Base-by-base conservation (phyloP, 257 asterid species). In the Nicotiana noctiflora region DNA sequence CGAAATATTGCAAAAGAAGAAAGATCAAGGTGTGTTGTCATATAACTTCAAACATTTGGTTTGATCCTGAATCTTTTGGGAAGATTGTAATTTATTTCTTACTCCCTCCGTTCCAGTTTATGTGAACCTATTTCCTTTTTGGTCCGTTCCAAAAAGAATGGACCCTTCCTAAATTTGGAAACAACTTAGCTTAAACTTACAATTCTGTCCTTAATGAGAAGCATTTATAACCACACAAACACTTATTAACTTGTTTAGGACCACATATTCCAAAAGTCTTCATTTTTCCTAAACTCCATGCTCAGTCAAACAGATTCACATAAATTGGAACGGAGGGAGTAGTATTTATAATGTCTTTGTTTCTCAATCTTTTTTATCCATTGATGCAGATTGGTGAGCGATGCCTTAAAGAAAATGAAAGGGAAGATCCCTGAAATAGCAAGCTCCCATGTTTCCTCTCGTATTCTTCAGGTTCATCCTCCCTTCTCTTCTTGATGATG, bases 351-450 rank as follows among this genome's bases (percentile, higher is more conserved):
- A n/a, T 3, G 19, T 14, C 27, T 1, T 61, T 18, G 27, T 6
- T 6, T 27, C 51, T 40, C 46, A 7, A 40, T 40, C 46, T 40
- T 46, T 79, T 25, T 49, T 23, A 62, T 62, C 74, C 60, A 40
- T 60, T 59, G 64, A 25, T 62, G 15, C 62, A 95, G 99, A 89
- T 84, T 87, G 84, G 92, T 92, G 85, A 91, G 89, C 82, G 97
- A 95, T 85, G 96, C 99, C 76, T 78, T 96, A 63, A 85, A 81
- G 79, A 94, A 91, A 89, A 92, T 96, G 98, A 87, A 87, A 84
- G 99, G 97, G 82, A 96, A 93, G 89, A 92, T 91, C 81, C 88
- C 94, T 52, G 99, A 93, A 91, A 91, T 96, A 81, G 98, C 97
- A 10, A 76, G 97, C 82, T 91, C 97, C 62, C 98, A 92, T 34